Evolutionary conservation across 2,329 filamentous ascomycete genomes (phyloP).

Genomic region (Cordyceps cicadae): DNA sequence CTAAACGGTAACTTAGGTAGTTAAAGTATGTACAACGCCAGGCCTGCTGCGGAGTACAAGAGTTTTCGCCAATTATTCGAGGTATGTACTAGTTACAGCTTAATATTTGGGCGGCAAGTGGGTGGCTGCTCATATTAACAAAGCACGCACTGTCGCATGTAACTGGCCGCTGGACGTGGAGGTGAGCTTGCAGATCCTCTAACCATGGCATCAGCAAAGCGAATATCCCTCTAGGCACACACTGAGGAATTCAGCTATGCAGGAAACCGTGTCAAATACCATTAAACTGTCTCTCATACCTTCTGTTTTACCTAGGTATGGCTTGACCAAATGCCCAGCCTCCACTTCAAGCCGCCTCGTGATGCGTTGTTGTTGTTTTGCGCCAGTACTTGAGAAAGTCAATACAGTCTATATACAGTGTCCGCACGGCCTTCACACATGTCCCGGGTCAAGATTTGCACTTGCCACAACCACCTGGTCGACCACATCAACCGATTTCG

Average conservation of each 20-base stretch:
- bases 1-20: no score
- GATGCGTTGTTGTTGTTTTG: constrained; percentile 7
- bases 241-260: not conserved
- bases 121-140: no score
- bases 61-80: no score
- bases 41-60: no score
- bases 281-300: not conserved
- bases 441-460: not conserved
- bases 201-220: no score
- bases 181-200: no score
- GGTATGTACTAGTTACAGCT: no score
- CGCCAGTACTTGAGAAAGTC: not conserved
- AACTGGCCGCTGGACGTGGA: no score
- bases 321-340: not conserved
- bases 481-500: not conserved
- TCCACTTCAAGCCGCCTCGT: not conserved
- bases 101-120: no score
- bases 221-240: no score
- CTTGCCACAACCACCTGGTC: not conserved
- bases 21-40: no score
- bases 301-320: not conserved
- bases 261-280: not conserved
- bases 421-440: not conserved
- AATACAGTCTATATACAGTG: constrained; percentile 1
- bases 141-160: no score